Percentiles rank a stretch among this genome's conserved stretches.
Conservation (phyloP, 441 rosid species). For the Bocquillonia castaneifolia region DNA sequence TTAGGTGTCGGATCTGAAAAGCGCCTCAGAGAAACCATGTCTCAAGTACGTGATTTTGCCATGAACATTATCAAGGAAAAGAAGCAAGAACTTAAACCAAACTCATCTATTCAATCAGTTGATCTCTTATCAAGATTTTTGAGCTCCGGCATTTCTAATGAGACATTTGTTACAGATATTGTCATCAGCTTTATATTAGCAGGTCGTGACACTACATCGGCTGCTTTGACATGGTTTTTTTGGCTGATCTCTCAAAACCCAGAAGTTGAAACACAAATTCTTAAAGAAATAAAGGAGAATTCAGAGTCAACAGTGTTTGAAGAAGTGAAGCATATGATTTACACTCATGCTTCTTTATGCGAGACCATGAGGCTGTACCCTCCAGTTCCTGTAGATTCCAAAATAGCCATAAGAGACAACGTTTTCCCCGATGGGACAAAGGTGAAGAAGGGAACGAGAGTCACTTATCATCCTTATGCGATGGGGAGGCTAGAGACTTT, state of each 20-base stretch:
- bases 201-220: constrained; percentile 75
- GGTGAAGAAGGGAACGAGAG: constrained; percentile 40
- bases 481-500: constrained; percentile 45
- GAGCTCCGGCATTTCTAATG: constrained; percentile 44
- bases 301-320: constrained; percentile 30
- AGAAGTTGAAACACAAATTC: constrained; percentile 34
- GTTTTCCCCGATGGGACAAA: constrained; percentile 45
- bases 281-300: constrained; percentile 39
- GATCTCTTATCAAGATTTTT: constrained; percentile 63
- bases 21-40: constrained; percentile 30
- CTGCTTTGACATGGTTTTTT: constrained; percentile 75
- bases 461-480: constrained; percentile 45
- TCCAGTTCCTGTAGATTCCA: constrained; percentile 42
- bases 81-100: constrained; percentile 33
- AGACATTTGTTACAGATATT: constrained; percentile 47
- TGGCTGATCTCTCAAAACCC: constrained; percentile 51
- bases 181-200: constrained; percentile 63
- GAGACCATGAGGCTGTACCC: constrained; percentile 56
- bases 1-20: constrained; percentile 50
- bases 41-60: constrained; percentile 48
- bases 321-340: constrained; percentile 49
- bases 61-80: constrained; percentile 42
- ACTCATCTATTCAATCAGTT: constrained; percentile 26
- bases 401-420: constrained; percentile 36
- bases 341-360: constrained; percentile 43